Evolutionary conservation across 1,139 yeast species (phyloP), one percentile per base, ranked within the genome.

Genomic region (Sporopachydermia cereana): DNA sequence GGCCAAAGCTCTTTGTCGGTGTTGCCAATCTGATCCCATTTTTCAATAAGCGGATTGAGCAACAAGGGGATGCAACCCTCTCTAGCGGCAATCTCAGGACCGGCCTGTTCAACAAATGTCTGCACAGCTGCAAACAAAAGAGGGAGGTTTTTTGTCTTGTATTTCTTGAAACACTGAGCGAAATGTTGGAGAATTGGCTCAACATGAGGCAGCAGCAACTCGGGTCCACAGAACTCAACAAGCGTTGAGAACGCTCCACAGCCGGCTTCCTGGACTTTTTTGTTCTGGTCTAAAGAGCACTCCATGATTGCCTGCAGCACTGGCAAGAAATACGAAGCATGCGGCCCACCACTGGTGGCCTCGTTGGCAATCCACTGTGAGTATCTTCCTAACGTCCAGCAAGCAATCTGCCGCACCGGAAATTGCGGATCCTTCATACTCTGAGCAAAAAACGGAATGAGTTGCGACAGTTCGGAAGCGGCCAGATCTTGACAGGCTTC

Each of bases 211-310:
- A 66, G 65, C 31, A 81, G 65, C 47, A 75, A 57, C 30, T 70
- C 74, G 1, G 76, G 57, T 48, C 85, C 88, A 20, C 93, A 73
- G 49, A 74, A 78, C 58, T 89, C 96, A 43, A 89, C 77, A 50
- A 88, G 82, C 45, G 80, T 79, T 1, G 95, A 81, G 45, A 91
- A 72, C 7, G 96, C 85, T 41, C 89, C 77, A 56, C 95, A 85
- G 1, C 95, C 96, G 44, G 95, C 83, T 57, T 88, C 94, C 64
- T 91, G 98, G 16, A 91, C 98, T 50, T 84, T 85, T 58, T 89
- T 89, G 65, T 86, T 86, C 47, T 69, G 71, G 61, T 91, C 97
- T 53, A 86, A 67, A 29, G 85, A 79, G 61, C 93, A 82, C 45
- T 64, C 67, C 57, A 91, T 71, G 44, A 89, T 72, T 1, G 94